Evolutionary conservation across 495 filamentous ascomycete species (phyloP), one percentile per base, ranked within the genome.

Genomic region (Neurospora sp.): DNA sequence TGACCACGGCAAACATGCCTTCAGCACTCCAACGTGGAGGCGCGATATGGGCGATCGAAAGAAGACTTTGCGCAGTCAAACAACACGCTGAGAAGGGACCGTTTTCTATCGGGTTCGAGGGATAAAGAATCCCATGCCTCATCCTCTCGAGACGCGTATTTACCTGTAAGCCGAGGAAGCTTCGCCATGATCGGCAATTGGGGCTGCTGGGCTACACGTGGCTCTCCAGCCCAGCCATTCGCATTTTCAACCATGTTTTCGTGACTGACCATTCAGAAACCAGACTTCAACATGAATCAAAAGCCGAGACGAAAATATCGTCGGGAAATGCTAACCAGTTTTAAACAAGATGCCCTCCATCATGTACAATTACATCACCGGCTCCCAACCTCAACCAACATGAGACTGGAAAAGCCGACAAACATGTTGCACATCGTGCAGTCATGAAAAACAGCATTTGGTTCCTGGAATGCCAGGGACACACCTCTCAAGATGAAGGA

Each of bases 291-390:
- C 5, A 7, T 19, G 6, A 62, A 3, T 13, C 24, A 19, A 62
- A 31, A 34, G 15, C 28, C 54, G 28, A 19, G 4, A 19, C 28
- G 34, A 62, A 34, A 62, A 34, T 19, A 62, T 34, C 54, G 15
- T 62, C 13, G 54, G 13, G 24, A 62, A 5, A 62, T 62, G 48
- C 45, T 54, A 24, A 54, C 45, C 21, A 54, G 45, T 54, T 54
- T 24, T 24, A 54, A 24, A 73, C 37, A 31, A 5, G 36, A 69
- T 62, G 11, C 70, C 48, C 74, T 21, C 48, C 74, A 69, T 70
- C 73, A 78, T 77, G 77, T 77, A 75, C 54, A 71, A 78, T 78
- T 75, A 71, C 77, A 72, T 78, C 77, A 78, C 73, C 66, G 69
- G 4, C 48, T 17, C 24, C 8, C 39, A 42, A 7, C 3, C 31